Conservation (phyloP, 495 filamentous ascomycete genomes). For the Schizothecium vesticola region DNA sequence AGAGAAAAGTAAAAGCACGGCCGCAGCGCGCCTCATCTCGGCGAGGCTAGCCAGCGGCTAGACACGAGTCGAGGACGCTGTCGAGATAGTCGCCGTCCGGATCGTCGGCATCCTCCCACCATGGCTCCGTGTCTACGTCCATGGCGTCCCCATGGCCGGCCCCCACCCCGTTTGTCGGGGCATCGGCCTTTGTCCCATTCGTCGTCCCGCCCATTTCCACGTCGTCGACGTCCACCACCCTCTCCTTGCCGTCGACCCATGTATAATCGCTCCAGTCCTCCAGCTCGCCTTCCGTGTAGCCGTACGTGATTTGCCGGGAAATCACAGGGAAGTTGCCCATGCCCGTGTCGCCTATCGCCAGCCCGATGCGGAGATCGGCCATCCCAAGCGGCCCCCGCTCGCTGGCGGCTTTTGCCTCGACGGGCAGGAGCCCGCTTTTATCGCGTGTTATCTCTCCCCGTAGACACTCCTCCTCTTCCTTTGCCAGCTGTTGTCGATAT, state of each 20-base stretch:
- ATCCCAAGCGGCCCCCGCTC: constrained; percentile 65
- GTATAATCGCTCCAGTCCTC: constrained; percentile 55
- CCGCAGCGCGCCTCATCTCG: not conserved
- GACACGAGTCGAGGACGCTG: constrained; percentile 58
- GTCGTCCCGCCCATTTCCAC: constrained; percentile 31
- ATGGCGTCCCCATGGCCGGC: constrained; percentile 44
- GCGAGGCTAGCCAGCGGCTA: constrained; percentile 27
- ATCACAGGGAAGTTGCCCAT: constrained; percentile 74
- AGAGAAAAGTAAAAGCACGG: not conserved
- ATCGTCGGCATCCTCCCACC: constrained; percentile 67
- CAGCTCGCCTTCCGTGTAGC: constrained; percentile 70
- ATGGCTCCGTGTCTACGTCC: constrained; percentile 61
- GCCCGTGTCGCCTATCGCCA: constrained; percentile 67
- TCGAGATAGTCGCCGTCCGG: constrained; percentile 60
- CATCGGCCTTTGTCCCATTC: constrained; percentile 20
- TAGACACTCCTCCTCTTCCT: constrained; percentile 63
- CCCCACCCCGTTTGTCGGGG: constrained; percentile 33
- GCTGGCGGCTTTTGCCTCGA: constrained; percentile 65
- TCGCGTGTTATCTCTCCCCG: constrained; percentile 60
- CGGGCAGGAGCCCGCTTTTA: constrained; percentile 69
- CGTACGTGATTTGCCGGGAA: constrained; percentile 62
- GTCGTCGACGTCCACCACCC: constrained; percentile 20
- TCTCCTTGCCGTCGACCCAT: constrained; percentile 37
- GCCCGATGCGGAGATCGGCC: constrained; percentile 68
- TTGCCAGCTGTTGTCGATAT: constrained; percentile 65